These are phyloP conservation scores for Protea cynaroides DNA, from an alignment of 164 flowering plant genomes.

Conservation along the genomic window DNA sequence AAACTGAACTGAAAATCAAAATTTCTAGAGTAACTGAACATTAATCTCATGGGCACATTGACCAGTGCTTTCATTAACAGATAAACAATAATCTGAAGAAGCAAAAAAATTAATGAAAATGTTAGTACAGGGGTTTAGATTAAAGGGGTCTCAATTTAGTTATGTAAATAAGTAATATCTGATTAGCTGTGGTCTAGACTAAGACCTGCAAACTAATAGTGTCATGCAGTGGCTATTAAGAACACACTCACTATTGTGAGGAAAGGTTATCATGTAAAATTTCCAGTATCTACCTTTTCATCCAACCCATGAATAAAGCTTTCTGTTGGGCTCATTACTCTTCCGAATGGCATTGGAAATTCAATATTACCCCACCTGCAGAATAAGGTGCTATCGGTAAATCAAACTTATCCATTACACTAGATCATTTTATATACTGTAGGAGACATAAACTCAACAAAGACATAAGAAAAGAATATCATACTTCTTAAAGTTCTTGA, in stretches of 20 bases:
- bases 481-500: constrained; percentile 97
- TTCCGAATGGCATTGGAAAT: constrained; percentile 90
- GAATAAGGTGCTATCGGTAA: background rate
- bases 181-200: background rate
- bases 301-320: constrained; percentile 81
- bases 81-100: background rate
- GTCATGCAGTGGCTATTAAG: background rate
- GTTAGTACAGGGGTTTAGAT: background rate
- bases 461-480: background rate
- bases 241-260: background rate
- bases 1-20: no score
- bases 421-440: background rate
- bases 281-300: constrained; percentile 58
- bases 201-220: background rate
- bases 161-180: background rate
- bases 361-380: constrained; percentile 85
- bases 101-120: background rate
- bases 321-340: constrained; percentile 85
- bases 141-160: background rate
- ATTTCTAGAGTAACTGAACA: no score
- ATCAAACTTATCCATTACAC: background rate
- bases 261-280: background rate
- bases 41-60: no score
- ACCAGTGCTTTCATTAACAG: no score
- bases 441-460: background rate